Evolutionary conservation across 768 basidiomycete species (phyloP), one percentile per base, ranked within the genome.

Genomic region (Suillus americanus): DNA sequence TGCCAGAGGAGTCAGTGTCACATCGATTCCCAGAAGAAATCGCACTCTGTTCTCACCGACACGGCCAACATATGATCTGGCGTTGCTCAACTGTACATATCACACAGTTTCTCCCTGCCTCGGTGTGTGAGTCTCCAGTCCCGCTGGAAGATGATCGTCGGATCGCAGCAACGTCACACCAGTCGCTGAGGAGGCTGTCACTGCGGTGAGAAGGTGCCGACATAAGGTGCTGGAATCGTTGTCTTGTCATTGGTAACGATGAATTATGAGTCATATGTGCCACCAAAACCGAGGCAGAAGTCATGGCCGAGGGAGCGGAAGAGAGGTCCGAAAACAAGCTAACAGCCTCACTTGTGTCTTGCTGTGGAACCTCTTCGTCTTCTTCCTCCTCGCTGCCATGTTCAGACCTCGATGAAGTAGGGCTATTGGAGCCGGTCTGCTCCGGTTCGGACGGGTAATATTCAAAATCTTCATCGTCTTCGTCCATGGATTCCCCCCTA

Each of bases 1-100:
- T 84, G 63, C 46, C 50, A 30, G 3, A 35, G 12, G 28, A 13
- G 2, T 61, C 9, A 51, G 28, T 7, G 66, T 57, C 64, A 57
- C 64, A 20, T 62, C 7, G 25, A 23, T 48, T 56, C 54, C 23
- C 23, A 50, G 5, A 18, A 12, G 2, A 12, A 56, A 56, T 28
- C 20, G 45, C 55, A 35, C 48, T 3, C 23, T 10, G n/a, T 60
- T 16, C 83, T 70, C 64, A 90, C 89, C 91, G 84, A 73, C 91
- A 92, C n/a, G 91, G 91, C 91, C 91, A 93, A 69, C 90, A 92
- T 60, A 93, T 90, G 64, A 93, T 83, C 70, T 89, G 85, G 57
- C 91, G 78, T 33, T 82, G 77, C 63, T 88, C 88, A n/a, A 78
- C 78, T 33, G 86, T 90, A 68, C 91, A 93, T 57, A 93, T 82